Base-by-base conservation (phyloP, 208 protist species). In the Leishmania aethiopica region DNA sequence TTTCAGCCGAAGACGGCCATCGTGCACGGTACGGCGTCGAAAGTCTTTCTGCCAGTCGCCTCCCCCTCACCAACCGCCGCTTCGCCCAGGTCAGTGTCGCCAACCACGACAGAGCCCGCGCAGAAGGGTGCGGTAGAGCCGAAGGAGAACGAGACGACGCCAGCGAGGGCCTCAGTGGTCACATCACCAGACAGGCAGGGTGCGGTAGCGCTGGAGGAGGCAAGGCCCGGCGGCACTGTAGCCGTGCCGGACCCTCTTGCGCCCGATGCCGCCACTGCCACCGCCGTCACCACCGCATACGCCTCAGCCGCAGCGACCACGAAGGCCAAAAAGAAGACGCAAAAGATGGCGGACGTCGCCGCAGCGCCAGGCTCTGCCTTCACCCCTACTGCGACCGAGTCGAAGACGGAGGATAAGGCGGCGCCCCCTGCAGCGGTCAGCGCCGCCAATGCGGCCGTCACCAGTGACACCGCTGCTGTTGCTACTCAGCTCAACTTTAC, bases 1-100 rank as follows among this genome's bases (percentile, higher is more conserved):
- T 22, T 77, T 66, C 77, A 55, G 22, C 10, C 69, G 28, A 87
- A 82, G 59, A 66, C 59, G 40, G 76, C 40, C 6, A 47, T 70
- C 22, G 60, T 70, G 62, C 83, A 82, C 49, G 84, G 86, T 22
- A 85, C 86, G 66, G 86, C 83, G 11, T 42, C 74, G 62, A 62
- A 80, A 2, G 80, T 90, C 15, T 87, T 90, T 51, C 53, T 42
- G 25, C 53, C 35, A 22, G 35, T 47, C 28, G 51, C 37, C 53
- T 32, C 64, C 59, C 13, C 40, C 64, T 42, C 79, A 15, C 13
- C 53, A 11, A 51, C 67, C 19, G 45, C 64, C 37, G 25, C 64
- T 19, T 42, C 25, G 47, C 4, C 47, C 62, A 72, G 47, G 22
- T 37, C 45, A 22, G 69, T 32, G 3, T 22, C 45, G 32, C 13